Base-by-base conservation (phyloP, 2,329 filamentous ascomycete genomes). In the Dryadomyces quercus-mongolicae region DNA sequence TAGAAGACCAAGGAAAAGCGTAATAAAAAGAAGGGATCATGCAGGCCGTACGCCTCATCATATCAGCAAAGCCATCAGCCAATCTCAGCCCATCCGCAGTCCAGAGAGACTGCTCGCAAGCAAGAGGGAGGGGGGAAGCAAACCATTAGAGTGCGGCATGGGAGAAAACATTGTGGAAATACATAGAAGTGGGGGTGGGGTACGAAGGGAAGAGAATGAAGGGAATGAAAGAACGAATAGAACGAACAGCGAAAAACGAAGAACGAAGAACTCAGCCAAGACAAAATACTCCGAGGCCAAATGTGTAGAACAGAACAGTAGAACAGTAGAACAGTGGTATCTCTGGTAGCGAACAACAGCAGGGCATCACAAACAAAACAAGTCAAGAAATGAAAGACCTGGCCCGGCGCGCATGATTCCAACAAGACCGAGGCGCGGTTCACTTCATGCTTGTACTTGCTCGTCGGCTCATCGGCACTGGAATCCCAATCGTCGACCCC, bases 381-480 rank as follows among this genome's bases (percentile, higher is more conserved):
- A 50, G 56, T 36, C 47, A 38, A 40, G 13, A 16, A 36, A 47
- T 25, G 9, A 51, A 43, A 34, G 47, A 20, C 6, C 13, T 44
- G 42, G 8, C 12, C 38, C 12, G 12, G 16, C 38, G 5, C 12
- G 46, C 46, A 51, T 36, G 9, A 36, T 8, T 31, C 8, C 25
- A 47, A 47, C 16, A 22, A 22, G 22, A 22, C 8, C 10, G n/a
- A 18, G 2, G 18, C 12, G 10, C 21, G 8, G 15, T 10, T 45
- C 53, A 58, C 49, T 57, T 74, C 45, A 68, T 71, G 54, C 63
- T 61, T 49, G 60, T 56, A 54, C 44, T 56, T 45, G 43, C 52
- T 51, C 13, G 54, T n/a, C 13, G 51, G 46, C 6, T 52, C 42
- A 47, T n/a, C 52, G 52, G 12, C 54, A 22, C 4, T 3, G 36